Conservation (phyloP, 768 basidiomycete genomes). For the Naganishia onofrii region DNA sequence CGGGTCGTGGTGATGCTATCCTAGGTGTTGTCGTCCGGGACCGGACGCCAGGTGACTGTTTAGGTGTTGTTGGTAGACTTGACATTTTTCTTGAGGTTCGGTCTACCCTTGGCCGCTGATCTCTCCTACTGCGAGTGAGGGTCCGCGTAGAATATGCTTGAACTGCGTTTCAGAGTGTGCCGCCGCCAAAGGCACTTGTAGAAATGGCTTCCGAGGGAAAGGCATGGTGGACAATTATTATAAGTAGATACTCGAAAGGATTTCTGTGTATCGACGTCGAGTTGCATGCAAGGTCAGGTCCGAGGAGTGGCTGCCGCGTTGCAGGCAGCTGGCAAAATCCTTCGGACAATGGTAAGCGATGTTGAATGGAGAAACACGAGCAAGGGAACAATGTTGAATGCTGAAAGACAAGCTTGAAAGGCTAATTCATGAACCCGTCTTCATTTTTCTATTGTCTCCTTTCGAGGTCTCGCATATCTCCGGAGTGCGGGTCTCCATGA, state of each 20-base stretch:
- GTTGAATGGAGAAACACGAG: neutral
- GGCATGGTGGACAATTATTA: conserved; percentile 7
- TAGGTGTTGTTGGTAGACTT: conserved; percentile 13
- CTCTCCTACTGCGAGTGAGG: neutral
- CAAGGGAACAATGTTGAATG: neutral
- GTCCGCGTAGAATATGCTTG: conserved; percentile 18
- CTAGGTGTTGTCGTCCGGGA: neutral
- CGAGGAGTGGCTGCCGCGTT: neutral
- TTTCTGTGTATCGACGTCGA: neutral
- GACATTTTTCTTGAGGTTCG: neutral
- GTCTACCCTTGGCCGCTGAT: neutral
- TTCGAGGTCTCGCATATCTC: neutral
- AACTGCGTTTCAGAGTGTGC: conserved; percentile 17
- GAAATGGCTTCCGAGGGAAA: neutral
- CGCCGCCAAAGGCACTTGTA: neutral
- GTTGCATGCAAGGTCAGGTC: neutral
- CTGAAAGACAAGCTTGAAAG: conserved; percentile 3
- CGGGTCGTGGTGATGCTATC: conserved; percentile 20
- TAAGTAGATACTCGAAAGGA: neutral
- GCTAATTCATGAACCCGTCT: neutral
- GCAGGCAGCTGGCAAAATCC: neutral
- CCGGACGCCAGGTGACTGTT: neutral
- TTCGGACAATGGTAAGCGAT: neutral
- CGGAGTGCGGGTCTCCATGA: neutral
- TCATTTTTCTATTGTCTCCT: conserved; percentile 1